Base-by-base conservation (phyloP, 2,329 filamentous ascomycete species). In the Plenodomus biglobosus region DNA sequence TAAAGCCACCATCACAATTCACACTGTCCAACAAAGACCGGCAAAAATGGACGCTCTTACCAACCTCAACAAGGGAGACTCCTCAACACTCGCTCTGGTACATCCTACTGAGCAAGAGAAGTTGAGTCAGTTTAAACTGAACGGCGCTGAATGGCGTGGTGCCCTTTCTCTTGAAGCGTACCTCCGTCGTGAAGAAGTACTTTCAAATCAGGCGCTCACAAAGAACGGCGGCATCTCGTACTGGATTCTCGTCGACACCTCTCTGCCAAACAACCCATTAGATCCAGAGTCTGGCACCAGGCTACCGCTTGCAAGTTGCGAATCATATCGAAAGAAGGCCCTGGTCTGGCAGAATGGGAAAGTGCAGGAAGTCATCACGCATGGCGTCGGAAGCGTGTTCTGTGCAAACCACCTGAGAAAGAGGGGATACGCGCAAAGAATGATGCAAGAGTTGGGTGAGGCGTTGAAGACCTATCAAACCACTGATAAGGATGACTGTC, bases 331-430 rank as follows among this genome's bases (percentile, higher is more conserved):
- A 37, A 80, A 79, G 65, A 74, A 69, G 42, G 77, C 76, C 2
- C 55, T 79, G 1, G 68, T 78, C 1, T 74, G 75, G 50, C 68
- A 65, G 3, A 55, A 76, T 40, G 81, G 80, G 21, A 64, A 73
- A 79, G 15, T 69, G 15, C 68, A 75, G 46, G 83, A 89, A 38
- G 82, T 80, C 2, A 74, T 84, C 8, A 82, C 83, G 15, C 86
- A 95, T 72, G 90, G 87, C 4, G 81, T 95, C 47, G 88, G 85
- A 13, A 89, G 86, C 51, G 90, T 95, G n/a, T 94, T 86, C 68
- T 90, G 85, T 3, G 80, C 84, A 35, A 79, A 82, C 0, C 76
- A 83, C 60, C 83, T 83, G 68, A 75, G 90, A 48, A 85, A 87
- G 15, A 80, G 79, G 56, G 87, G 89, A 17, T 96, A 96, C 72